Conservation (phyloP, 2,329 filamentous ascomycete genomes). For the Elsinoe batatas region DNA sequence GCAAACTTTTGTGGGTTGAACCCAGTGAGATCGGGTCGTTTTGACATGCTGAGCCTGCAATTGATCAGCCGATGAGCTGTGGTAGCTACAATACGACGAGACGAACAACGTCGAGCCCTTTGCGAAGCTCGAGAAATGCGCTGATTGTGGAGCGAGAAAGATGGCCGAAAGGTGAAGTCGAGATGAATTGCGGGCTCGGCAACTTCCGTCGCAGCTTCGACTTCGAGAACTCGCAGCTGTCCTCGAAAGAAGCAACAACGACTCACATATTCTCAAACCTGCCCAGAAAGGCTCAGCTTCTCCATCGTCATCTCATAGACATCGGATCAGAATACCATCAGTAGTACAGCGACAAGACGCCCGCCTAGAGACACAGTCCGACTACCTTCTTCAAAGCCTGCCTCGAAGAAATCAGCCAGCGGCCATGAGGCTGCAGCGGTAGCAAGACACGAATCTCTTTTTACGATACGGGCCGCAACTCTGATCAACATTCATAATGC, state of each 20-base stretch:
- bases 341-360: no score
- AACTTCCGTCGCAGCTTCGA: slow-evolving; percentile 9
- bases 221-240: neutral
- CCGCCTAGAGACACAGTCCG: no score
- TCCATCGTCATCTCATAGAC: neutral
- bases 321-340: neutral
- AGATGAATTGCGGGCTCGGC: slow-evolving; percentile 5
- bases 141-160: neutral
- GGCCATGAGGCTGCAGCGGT: slow-evolving; percentile 3
- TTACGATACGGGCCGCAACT: neutral
- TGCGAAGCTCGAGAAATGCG: neutral
- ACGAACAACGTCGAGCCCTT: neutral
- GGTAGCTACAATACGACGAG: neutral
- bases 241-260: neutral
- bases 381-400: neutral
- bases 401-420: neutral
- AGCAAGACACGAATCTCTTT: neutral
- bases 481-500: slow-evolving; percentile 34
- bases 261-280: neutral
- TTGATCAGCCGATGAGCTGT: slow-evolving; percentile 15
- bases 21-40: slow-evolving; percentile 69
- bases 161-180: neutral
- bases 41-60: slow-evolving; percentile 36
- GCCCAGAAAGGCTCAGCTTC: neutral
- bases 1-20: slow-evolving; percentile 80